A percentile compares a stretch with the other conserved stretches of the same genome.
Conservation (phyloP, 345 rosid genomes). For the Excoecaria agallocha region DNA sequence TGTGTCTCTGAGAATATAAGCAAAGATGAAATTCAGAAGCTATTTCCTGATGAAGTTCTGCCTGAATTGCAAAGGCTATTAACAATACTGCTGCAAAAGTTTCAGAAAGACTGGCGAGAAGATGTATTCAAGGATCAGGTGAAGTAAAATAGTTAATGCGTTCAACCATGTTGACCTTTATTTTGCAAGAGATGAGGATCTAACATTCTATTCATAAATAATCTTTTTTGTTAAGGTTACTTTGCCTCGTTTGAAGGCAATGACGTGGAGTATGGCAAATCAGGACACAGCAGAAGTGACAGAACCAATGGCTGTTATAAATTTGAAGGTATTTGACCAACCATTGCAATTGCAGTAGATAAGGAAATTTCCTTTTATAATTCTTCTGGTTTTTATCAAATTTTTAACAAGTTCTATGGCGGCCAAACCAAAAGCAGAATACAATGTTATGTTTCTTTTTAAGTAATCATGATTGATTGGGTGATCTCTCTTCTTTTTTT, state of each 20-base stretch:
- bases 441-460: background rate
- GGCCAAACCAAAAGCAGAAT: background rate
- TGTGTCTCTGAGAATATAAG: slow-evolving; percentile 44
- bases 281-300: slow-evolving; percentile 25
- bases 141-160: background rate
- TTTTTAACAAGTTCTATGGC: background rate
- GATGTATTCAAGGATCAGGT: slow-evolving; percentile 56
- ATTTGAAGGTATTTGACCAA: slow-evolving; percentile 40
- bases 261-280: slow-evolving; percentile 54
- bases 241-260: slow-evolving; percentile 50
- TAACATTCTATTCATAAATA: background rate
- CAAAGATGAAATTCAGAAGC: slow-evolving; percentile 52
- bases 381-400: background rate
- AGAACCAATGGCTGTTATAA: slow-evolving; percentile 48
- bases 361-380: slow-evolving; percentile 1
- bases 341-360: background rate
- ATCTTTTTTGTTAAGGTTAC: slow-evolving; percentile 32
- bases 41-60: slow-evolving; percentile 57
- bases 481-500: background rate
- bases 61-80: slow-evolving; percentile 56
- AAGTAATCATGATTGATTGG: background rate
- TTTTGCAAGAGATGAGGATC: background rate
- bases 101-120: slow-evolving; percentile 58
- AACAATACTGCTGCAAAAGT: slow-evolving; percentile 58
- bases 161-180: background rate